A percentile compares a stretch with the other conserved stretches of the same genome.
These are phyloP conservation scores for Oryza rufipogon DNA, from an alignment of 176 grass and related monocot genomes.

Conservation along the genomic window DNA sequence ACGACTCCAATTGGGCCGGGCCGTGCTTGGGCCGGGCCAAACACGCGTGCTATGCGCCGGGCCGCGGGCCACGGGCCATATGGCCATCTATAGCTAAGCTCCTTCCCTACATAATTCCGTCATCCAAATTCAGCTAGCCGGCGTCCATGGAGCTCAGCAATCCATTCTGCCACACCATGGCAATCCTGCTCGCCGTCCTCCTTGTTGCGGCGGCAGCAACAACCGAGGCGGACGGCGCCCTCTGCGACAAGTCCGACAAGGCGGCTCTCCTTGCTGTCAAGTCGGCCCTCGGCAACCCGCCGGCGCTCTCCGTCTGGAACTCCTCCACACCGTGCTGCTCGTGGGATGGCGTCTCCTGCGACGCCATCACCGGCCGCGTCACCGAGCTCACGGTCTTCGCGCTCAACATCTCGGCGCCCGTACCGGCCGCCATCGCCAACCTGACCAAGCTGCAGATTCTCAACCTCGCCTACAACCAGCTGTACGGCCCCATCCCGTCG, in stretches of 20 bases:
- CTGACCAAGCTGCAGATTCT: too few species aligned
- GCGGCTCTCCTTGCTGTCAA: conserved; percentile 44
- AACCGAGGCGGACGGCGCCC: background rate
- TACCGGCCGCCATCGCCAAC: too few species aligned
- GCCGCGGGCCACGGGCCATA: too few species aligned
- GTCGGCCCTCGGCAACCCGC: background rate
- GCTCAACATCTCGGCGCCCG: too few species aligned
- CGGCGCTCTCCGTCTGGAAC: conserved; percentile 32
- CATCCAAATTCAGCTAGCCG: too few species aligned
- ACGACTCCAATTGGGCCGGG: too few species aligned
- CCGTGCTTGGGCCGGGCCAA: too few species aligned
- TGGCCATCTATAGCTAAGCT: too few species aligned
- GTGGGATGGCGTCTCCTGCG: conserved; percentile 56
- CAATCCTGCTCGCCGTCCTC: conserved; percentile 16
- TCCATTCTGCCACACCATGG: background rate
- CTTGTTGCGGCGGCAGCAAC: conserved; percentile 7
- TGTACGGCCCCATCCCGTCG: too few species aligned
- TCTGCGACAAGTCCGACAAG: conserved; percentile 55
- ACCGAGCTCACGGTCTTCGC: conserved; percentile 27
- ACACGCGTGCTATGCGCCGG: too few species aligned
- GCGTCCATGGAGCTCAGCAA: background rate
- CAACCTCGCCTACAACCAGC: too few species aligned
- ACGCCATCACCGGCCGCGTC: conserved; percentile 49
- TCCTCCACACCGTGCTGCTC: conserved; percentile 44
- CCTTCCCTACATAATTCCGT: too few species aligned